Evolutionary conservation across 2,329 filamentous ascomycete genomes (phyloP), one percentile per base, ranked within the genome.

Genomic region (Aureobasidium melanogenum): DNA sequence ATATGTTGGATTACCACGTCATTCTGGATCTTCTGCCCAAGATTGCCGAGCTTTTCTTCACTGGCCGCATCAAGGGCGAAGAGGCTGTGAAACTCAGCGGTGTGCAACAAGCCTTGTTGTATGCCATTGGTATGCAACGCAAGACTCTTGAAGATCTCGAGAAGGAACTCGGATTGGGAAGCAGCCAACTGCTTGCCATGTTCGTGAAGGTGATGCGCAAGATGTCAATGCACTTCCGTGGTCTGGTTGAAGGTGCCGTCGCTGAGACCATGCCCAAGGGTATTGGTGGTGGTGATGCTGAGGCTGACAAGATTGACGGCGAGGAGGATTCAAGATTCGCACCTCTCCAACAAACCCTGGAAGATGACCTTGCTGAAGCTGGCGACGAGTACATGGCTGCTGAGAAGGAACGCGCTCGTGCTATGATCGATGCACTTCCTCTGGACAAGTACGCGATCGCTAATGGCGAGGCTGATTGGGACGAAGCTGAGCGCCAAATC

Each of bases 191-290:
- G 3, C 80, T 99, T 64, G 92, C 93, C 63, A 96, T 97, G 88
- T 97, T 99, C 74, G 90, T 96, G 73, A 99, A 99, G 80, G 88
- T 96, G 63, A 82, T 97, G 63, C 85, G 91, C 66, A 97, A 97
- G 77, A 82, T 96, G 41, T 88, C 88, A 2, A 80, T 83, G 2
- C 84, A 92, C 71, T 94, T 99, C 75, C 84, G 86, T 34, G 78
- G 81, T 3, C 75, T 97, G 0, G 81, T 97, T 2, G 84, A 91
- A 44, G 85, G 84, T 3, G 91, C 89, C 0, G 86, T 79, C 17
- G 73, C 73, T 43, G 69, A 76, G 62, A 71, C 68, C 0, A 72
- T 81, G 69, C 78, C 77, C 2, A 79, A 63, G 28, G 62, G 58
- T 6, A 61, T 65, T 19, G 77, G 84, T 8, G 85, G 83, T 15